Evolutionary conservation across 768 basidiomycete species (phyloP).

Genomic region (Gautieria morchelliformis): DNA sequence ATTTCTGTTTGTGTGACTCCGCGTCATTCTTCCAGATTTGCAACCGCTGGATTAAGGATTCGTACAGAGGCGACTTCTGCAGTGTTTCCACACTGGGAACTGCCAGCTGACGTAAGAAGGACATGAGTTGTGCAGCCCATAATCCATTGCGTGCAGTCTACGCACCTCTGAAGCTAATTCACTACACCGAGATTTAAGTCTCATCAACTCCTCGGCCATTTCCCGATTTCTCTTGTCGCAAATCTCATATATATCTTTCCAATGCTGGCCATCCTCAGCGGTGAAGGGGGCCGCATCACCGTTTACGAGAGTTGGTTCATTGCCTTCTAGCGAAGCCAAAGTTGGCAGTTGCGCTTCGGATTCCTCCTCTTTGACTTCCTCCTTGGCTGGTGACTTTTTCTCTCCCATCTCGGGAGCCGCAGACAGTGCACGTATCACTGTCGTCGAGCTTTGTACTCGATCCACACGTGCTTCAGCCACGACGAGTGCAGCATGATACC

Average conservation of each 20-base stretch:
- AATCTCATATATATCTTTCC: conserved; percentile 14
- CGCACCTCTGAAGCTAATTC: not conserved
- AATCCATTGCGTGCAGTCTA: not conserved
- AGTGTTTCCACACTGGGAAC: not conserved
- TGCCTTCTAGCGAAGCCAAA: not conserved
- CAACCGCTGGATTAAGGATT: not conserved
- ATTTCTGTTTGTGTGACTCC: conserved; percentile 4
- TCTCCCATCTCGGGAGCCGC: conserved; percentile 22
- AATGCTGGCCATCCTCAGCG: conserved; percentile 12
- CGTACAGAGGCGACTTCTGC: conserved; percentile 1
- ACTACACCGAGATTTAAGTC: not conserved
- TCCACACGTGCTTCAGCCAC: conserved; percentile 54
- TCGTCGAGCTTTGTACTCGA: conserved; percentile 45
- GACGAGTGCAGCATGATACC: conserved; percentile 41
- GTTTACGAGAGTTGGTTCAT: not conserved
- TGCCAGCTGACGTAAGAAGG: not conserved
- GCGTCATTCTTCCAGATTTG: not conserved
- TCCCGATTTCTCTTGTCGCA: not conserved
- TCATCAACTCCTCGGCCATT: not conserved
- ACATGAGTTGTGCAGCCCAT: not conserved
- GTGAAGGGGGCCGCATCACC: not conserved
- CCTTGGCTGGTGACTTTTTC: conserved; percentile 16
- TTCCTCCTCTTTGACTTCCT: conserved; percentile 32
- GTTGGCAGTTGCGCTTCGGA: conserved; percentile 25
- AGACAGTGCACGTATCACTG: conserved; percentile 36